Base-by-base conservation (phyloP, 257 asterid genomes). In the Hygrophila difformis region DNA sequence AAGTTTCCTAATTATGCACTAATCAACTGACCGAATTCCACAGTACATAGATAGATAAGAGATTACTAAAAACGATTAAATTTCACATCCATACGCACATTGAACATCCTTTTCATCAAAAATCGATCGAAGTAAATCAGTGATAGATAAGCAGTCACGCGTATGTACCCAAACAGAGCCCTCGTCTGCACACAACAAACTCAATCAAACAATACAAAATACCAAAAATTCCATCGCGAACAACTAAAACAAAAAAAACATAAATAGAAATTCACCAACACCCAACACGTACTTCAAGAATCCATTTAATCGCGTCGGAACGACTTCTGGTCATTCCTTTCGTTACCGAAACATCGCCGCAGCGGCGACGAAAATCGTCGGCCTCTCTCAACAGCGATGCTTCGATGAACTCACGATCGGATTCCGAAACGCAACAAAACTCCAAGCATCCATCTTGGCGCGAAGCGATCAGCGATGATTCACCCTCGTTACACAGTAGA, bases 131-230 rank as follows among this genome's bases (percentile, higher is more conserved):
- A 65, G 13, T 77, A 77, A 31, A 60, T 26, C 40, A 67, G 11
- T 2, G 86, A 55, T 3, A 73, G 61, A 55, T 67, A 73, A 6
- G 68, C 76, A 2, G 86, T 77, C 14, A 57, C 59, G 56, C 55
- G 49, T 20, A 62, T 68, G 39, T 69, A 67, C 12, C 78, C 74
- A 49, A 73, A 67, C 21, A 46, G 28, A 12, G 55, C 68, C 62
- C 63, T 64, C 2, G 63, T 68, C 84, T 75, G 65, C 38, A 45
- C 11, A 34, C 11, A 15, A n/a, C 24, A 40, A 50, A 55, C 34
- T 24, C 14, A 21, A 34, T 35, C 43, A 59, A 46, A 23, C 3
- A 48, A 6, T 51, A n/a, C 2, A 2, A 12, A 28, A 15, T 7
- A 1, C 5, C 31, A 41, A n/a, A 41, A 35, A 35, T 2, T 24